phyloP scores from a whole-genome alignment of 2,329 filamentous ascomycete species.

The Sarocladium brachiariae region DNA sequence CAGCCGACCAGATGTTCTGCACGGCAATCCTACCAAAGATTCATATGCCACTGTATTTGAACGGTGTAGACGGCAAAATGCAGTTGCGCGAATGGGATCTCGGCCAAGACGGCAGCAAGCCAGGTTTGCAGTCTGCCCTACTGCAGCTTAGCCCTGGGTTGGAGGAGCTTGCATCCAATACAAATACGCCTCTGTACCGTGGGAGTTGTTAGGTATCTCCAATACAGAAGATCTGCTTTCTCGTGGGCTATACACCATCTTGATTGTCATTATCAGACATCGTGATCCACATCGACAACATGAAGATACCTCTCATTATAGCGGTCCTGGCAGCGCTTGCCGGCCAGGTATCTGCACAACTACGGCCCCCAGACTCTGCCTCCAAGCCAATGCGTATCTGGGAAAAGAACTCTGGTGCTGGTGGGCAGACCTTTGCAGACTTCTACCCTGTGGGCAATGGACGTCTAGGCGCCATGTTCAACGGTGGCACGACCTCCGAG shows the following conservation, averaged over 20 bases:
- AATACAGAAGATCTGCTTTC: too few species aligned
- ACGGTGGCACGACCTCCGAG: constrained; percentile 28
- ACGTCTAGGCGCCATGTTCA: constrained; percentile 30
- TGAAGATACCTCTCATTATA: background rate
- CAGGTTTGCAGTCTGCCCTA: background rate
- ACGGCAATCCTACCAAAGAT: background rate
- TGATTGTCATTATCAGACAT: background rate
- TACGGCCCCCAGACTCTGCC: constrained; percentile 3
- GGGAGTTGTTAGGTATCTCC: background rate
- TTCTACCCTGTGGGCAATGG: constrained; percentile 38
- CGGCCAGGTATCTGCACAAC: background rate
- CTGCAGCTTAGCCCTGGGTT: background rate
- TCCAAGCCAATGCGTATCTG: constrained; percentile 5
- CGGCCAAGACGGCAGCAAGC: background rate
- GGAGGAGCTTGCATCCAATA: background rate
- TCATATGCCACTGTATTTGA: too few species aligned
- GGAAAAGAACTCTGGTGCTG: constrained; percentile 7
- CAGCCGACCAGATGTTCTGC: background rate
- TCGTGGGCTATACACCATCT: background rate
- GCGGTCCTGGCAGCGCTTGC: background rate
- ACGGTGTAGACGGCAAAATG: background rate
- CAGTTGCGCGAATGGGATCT: background rate
- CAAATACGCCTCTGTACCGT: background rate
- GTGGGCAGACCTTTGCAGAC: constrained; percentile 9
- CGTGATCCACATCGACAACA: background rate